Base-by-base conservation (phyloP, 2,329 filamentous ascomycete species). In the Fusarium sp. region DNA sequence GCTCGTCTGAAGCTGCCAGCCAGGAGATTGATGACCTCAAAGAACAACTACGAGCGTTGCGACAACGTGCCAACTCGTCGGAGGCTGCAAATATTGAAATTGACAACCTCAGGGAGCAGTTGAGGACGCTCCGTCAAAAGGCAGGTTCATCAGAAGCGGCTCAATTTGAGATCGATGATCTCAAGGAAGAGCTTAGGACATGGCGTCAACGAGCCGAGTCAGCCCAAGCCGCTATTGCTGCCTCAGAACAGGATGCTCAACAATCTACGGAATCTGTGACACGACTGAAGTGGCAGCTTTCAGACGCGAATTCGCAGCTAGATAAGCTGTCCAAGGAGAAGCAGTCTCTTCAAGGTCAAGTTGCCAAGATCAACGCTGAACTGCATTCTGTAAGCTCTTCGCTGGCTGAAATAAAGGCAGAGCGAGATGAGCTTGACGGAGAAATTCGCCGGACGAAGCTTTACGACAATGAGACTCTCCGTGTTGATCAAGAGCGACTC, bases 401-500 rank as follows among this genome's bases (percentile, higher is more conserved):
- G 1, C 80, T 89, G 14, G 83, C 85, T 14, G 88, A 90, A 68
- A 78, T 85, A 10, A 86, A 89, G 75, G 86, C 88, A 3, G 90
- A 93, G 71, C 86, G 90, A 13, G 89, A 92, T 72, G 89, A 91
- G 73, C 79, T 92, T 20, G 86, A 90, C 58, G 85, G 80, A 33
- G 88, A 91, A 72, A 80, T 93, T 20, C 83, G 84, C 44, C 83
- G 84, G 24, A 76, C 83, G n/a, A 83, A 82, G 64, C 83, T 87
- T 39, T 85, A 86, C 56, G 87, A 87, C 49, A 85, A 85, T 56
- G 87, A 90, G 60, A 87, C 85, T 1, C 85, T 88, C 70, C 86
- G 85, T 14, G 77, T 91, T 45, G 91, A 93, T 69, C 87, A 90
- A 64, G 91, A 93, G 74, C 89, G 90, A 68, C 80, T 91, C 45